Conservation (phyloP, 305 asterid species). For the Ajuga reptans region DNA sequence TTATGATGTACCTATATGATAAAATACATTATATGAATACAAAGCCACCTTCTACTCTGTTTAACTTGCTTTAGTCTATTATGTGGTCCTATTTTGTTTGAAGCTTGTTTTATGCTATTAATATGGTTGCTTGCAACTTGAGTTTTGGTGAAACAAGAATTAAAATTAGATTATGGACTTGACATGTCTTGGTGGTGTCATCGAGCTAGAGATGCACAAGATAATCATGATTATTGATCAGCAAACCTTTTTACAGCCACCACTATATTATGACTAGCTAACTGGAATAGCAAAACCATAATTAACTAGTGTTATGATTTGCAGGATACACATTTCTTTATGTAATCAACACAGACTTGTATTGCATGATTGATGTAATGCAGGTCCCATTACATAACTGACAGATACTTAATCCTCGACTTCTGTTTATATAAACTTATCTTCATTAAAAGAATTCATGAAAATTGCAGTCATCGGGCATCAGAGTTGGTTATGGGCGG, state of each 20-base stretch:
- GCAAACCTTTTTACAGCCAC: too few species aligned
- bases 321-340: not conserved
- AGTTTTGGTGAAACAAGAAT: not conserved
- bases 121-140: not conserved
- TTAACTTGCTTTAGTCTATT: not conserved
- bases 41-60: not conserved
- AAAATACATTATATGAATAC: not conserved
- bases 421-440: too few species aligned
- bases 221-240: too few species aligned
- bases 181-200: not conserved
- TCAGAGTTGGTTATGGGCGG: conserved; percentile 51
- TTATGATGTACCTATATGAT: not conserved
- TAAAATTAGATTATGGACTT: not conserved
- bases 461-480: conserved; percentile 52
- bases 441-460: not conserved
- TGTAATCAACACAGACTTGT: not conserved
- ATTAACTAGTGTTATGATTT: too few species aligned
- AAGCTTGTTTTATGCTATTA: not conserved
- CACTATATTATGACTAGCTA: too few species aligned
- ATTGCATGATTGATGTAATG: not conserved
- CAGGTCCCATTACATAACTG: not conserved
- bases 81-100: not conserved
- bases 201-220: not conserved
- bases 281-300: too few species aligned
- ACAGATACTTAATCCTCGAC: too few species aligned